Evolutionary conservation across 257 asterid genomes (phyloP), one percentile per base, ranked within the genome.

Genomic region (Echites panduratus): DNA sequence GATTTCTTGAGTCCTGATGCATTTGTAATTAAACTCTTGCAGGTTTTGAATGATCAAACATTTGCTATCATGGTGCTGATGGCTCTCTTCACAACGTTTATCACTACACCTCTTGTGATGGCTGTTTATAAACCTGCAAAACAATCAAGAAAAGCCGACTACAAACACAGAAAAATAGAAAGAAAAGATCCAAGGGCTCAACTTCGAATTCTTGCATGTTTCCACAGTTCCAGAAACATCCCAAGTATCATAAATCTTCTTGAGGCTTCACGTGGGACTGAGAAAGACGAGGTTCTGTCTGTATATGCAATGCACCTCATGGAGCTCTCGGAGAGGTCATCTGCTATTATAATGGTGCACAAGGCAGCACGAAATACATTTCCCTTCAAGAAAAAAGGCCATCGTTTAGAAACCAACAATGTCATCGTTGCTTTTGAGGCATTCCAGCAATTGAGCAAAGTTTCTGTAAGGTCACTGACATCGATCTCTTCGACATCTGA

Each of bases 71-170:
- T 87, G 87, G 91, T 87, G 47, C 66, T 87, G 70, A 87, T 87
- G 91, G 89, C 91, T 65, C 81, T 87, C 65, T 82, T 87, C 83
- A 87, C 91, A 19, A 87, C 91, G 12, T 87, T 87, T 62, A 82
- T 84, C 68, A 87, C 91, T 9, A 87, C 91, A 0, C 91, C 91
- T n/a, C 40, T 77, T 20, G 91, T 87, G 11, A 52, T 81, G 70
- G 83, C 86, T 16, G 86, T 82, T 14, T 86, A 86, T 75, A 86
- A 84, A 62, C 90, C 90, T 4, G 89, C 87, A 38, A 82, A 79
- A 77, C 67, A 70, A 43, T 66, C 81, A 27, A 57, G 56, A 5
- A 72, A 48, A 47, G 43, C 57, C 11, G 69, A 64, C 19, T 84
- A 84, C 80, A 80, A 82, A 66, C 76, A 84, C 74, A 81, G 86